Evolutionary conservation across 2,329 filamentous ascomycete genomes (phyloP).

Genomic region (Paecilomyces sp.): DNA sequence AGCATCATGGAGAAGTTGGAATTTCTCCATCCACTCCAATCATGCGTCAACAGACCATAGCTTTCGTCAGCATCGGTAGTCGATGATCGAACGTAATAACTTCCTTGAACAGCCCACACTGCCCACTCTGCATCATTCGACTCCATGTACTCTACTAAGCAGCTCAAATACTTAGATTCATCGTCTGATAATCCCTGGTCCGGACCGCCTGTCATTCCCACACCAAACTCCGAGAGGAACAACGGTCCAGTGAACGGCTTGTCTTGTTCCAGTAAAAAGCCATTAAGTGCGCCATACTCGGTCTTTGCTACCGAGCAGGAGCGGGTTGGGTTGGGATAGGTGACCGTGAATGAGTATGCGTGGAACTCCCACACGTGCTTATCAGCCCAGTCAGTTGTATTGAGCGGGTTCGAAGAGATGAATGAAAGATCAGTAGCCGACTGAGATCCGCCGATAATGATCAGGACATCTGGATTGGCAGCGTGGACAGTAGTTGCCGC

Average conservation of each 20-base stretch:
- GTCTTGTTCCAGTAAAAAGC: constrained; percentile 47
- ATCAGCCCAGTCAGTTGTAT: constrained; percentile 38
- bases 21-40: constrained; percentile 39
- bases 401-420: constrained; percentile 33
- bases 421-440: constrained; percentile 48
- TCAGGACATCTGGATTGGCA: constrained; percentile 46
- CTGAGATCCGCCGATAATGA: constrained; percentile 49
- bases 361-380: constrained; percentile 58
- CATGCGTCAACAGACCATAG: constrained; percentile 44
- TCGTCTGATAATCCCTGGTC: constrained; percentile 40
- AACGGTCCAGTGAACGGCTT: constrained; percentile 46
- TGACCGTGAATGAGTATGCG: constrained; percentile 47
- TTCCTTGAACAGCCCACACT: constrained; percentile 52
- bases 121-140: constrained; percentile 55
- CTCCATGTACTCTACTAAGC: constrained; percentile 47
- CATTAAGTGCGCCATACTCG: constrained; percentile 42
- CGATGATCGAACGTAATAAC: constrained; percentile 51
- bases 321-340: constrained; percentile 31
- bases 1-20: constrained; percentile 24
- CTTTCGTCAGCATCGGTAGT: constrained; percentile 46
- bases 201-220: constrained; percentile 22
- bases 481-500: constrained; percentile 45
- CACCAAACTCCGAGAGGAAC: constrained; percentile 55
- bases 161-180: constrained; percentile 45
- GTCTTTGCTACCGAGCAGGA: constrained; percentile 37